Evolutionary conservation across 352 stramenopile species (phyloP), one percentile per base, ranked within the genome.

Genomic region (Salisapilia sapeloensis): DNA sequence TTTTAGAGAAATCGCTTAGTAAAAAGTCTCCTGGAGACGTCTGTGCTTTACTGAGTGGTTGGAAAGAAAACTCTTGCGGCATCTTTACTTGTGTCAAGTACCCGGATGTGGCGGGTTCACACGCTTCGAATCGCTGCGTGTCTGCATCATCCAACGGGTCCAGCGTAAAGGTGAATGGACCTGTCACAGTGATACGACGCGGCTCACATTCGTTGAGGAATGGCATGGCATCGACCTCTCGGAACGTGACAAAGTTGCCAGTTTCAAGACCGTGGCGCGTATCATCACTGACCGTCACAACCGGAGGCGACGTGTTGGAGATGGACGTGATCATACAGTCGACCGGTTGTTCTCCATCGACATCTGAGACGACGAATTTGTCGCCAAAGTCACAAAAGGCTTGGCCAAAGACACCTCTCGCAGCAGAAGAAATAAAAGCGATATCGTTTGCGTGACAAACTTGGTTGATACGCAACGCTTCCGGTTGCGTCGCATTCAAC

Each of bases 321-420:
- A 98, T 86, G 5, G 80, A 94, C 35, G 94, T 72, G 25, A 98
- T 75, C 56, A 98, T 86, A 42, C 71, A 94, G 12, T 60, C 95
- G 10, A 89, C 59, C 0, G 89, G 81, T 41, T 92, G 80, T 40
- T 97, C 87, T 24, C 92, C 93, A 51, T 97, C 82, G 19, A 76
- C 77, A 54, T 99, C 94, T 4, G 62, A 70, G 7, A 97, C 80
- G 0, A 96, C 49, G 59, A 98, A 98, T 11, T 80, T 60, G 15
- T 92, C 54, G 6, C 94, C 94, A 71, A 98, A 98, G 55, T 99
- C 94, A 54, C 92, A 98, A 66, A 99, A 99, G 13, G 97, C 65
- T 4, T 74, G 83, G 21, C 82, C 87, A 64, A 97, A 98, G 10
- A 97, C 86, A 14, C 93, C 92, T 4, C 76, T 76, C 14, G 74